Evolutionary conservation across 495 filamentous ascomycete species (phyloP).

Genomic region (Penicillium cosmopolitanum): DNA sequence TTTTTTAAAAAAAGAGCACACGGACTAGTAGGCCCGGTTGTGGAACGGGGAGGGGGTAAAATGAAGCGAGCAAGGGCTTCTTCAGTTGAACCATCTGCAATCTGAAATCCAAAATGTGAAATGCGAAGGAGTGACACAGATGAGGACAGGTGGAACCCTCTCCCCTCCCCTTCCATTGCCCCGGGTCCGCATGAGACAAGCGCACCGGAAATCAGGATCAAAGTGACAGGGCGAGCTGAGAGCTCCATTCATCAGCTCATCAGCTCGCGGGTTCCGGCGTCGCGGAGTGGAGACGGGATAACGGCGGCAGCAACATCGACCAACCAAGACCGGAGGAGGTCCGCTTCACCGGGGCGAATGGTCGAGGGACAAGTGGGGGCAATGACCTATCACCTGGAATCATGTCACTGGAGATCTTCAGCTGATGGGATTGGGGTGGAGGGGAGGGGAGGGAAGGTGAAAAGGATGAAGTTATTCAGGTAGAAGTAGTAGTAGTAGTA

Average conservation of each 20-base stretch:
- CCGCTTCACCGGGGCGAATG: conserved; percentile 26
- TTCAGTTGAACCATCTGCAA: not conserved
- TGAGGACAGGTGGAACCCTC: not conserved
- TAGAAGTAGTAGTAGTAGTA: not conserved
- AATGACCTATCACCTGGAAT: conserved; percentile 26
- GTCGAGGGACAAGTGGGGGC: conserved; percentile 6
- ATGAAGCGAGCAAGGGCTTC: conserved; percentile 6
- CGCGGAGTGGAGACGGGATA: conserved; percentile 28
- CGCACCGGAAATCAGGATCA: conserved; percentile 4
- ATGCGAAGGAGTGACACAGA: conserved; percentile 7
- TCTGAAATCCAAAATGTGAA: not conserved
- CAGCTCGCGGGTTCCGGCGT: conserved; percentile 17
- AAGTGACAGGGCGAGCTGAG: conserved; percentile 17
- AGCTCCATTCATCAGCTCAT: conserved; percentile 22
- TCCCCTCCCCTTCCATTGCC: not conserved
- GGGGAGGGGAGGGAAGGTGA: not conserved
- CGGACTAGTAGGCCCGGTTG: not conserved
- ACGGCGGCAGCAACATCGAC: conserved; percentile 22
- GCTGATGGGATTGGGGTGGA: not conserved
- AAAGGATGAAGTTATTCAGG: not conserved
- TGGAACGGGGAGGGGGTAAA: conserved; percentile 5
- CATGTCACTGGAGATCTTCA: conserved; percentile 9
- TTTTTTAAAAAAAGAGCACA: too few species aligned
- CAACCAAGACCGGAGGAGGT: conserved; percentile 20
- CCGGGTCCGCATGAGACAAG: conserved; percentile 11